Base-by-base conservation (phyloP, 192 early-diverging fungal genomes). In the Piromyces sp. region DNA sequence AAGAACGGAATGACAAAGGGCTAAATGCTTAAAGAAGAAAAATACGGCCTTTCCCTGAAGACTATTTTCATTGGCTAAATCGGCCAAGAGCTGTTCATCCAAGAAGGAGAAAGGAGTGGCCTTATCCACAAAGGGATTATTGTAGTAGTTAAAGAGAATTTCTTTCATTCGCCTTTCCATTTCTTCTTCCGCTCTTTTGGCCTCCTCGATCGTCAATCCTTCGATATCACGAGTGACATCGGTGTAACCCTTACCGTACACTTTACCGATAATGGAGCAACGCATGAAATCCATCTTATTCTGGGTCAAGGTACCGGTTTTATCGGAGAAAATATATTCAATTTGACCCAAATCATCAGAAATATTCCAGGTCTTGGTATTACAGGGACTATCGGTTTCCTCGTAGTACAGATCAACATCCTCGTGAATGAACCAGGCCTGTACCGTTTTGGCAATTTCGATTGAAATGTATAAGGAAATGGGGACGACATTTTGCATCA, bases 261-360 rank as follows among this genome's bases (percentile, higher is more conserved):
- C 87, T 31, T 90, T 89, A n/a, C 96, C 97, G 30, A 92, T 92
- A 80, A 96, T 95, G 0, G 94, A 93, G 86, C 96, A 97, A 84
- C 94, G 93, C 79, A 93, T 92, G 82, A 98, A 98, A 85, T 96
- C 93, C 97, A 98, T 98, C 36, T 95, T 91, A 83, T 98, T 98
- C 83, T 93, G 93, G 13, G 97, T 98, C 80, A 98, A 87, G 11
- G 97, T 97, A 22, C 97, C 97, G 26, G 97, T 98, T 84, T 98
- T 98, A 87, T 98, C 97, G 30, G 93, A 94, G 84, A 98, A 98
- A 1, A 98, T 91, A 84, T 98, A 98, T 84, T 96, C 94, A 33
- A 98, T 95, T 84, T 37, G 80, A 37, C 80, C 80, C 30, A 81
- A 7, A 31, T 30, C 28, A 36, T 81, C 82, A 7, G 30, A 92